phyloP scores from a whole-genome alignment of 2,329 filamentous ascomycete genomes.

The Chaetomium olivaceum region DNA sequence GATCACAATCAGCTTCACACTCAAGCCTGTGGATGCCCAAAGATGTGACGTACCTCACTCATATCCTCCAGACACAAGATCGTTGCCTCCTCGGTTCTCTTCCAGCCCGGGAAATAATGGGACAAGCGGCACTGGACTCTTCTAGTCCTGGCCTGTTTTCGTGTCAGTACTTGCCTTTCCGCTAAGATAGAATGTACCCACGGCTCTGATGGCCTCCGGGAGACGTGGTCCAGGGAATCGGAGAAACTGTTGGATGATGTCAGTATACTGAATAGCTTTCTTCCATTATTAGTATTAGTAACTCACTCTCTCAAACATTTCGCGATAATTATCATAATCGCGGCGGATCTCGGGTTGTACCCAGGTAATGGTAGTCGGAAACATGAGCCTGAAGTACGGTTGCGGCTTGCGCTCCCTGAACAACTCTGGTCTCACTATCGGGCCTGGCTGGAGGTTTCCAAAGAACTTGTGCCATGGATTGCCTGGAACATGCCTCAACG shows the following conservation, averaged over 20 bases:
- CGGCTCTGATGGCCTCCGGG: conserved; percentile 9
- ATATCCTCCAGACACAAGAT: conserved; percentile 14
- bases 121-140: conserved; percentile 13
- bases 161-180: neutral
- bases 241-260: conserved; percentile 1
- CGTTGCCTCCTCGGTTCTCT: neutral
- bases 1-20: neutral
- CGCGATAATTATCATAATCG: conserved; percentile 16
- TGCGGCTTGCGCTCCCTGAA: conserved; percentile 13
- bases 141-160: neutral
- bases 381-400: conserved; percentile 1
- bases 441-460: conserved; percentile 15
- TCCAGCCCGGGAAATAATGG: conserved; percentile 14
- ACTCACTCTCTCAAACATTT: conserved; percentile 19
- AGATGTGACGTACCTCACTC: conserved; percentile 6
- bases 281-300: neutral
- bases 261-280: neutral
- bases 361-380: conserved; percentile 19
- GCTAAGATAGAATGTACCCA: neutral
- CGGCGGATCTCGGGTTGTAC: conserved; percentile 2
- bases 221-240: conserved; percentile 9
- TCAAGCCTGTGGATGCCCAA: neutral
- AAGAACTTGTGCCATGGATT: conserved; percentile 29
- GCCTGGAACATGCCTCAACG: conserved; percentile 25
- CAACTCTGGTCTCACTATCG: neutral